Evolutionary conservation across 2,329 filamentous ascomycete genomes (phyloP).

Genomic region (Alternaria novae-zelandiae): DNA sequence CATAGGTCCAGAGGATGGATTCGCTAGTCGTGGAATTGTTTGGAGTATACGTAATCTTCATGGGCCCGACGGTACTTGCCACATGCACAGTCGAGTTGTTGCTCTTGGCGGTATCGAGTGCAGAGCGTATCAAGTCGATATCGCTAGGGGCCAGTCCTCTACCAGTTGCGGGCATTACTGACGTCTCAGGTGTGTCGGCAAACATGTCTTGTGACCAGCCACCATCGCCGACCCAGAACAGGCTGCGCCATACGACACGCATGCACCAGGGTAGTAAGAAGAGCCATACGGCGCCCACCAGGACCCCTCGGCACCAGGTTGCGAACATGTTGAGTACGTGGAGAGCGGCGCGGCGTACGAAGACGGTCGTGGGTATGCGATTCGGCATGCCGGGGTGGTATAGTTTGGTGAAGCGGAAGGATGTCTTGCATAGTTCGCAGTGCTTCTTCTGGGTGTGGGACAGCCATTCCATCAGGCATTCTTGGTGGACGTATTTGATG

Average conservation of each 20-base stretch:
- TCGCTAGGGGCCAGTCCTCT: slow-evolving; percentile 11
- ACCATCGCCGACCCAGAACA: slow-evolving; percentile 93
- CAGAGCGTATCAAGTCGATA: slow-evolving; percentile 25
- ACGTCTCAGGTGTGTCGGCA: slow-evolving; percentile 13
- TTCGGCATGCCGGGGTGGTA: slow-evolving; percentile 94
- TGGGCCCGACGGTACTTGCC: slow-evolving; percentile 39
- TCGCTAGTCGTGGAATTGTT: slow-evolving; percentile 49
- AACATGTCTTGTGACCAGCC: slow-evolving; percentile 63
- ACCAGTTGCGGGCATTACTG: background rate
- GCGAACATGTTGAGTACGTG: slow-evolving; percentile 75
- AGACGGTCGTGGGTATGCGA: slow-evolving; percentile 79
- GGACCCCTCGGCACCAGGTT: slow-evolving; percentile 76
- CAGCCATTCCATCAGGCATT: slow-evolving; percentile 98
- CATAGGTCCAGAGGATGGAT: slow-evolving; percentile 54
- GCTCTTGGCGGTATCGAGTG: slow-evolving; percentile 26
- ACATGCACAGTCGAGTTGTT: slow-evolving; percentile 24
- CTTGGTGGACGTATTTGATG: slow-evolving; percentile 98
- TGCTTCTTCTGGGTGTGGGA: slow-evolving; percentile 99
- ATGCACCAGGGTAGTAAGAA: slow-evolving; percentile 88
- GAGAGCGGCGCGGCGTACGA: slow-evolving; percentile 76
- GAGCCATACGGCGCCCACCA: slow-evolving; percentile 89
- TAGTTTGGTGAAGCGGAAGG: slow-evolving; percentile 96
- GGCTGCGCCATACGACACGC: slow-evolving; percentile 86
- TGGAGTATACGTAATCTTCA: slow-evolving; percentile 50
- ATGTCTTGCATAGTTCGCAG: slow-evolving; percentile 98